Evolutionary conservation across 768 basidiomycete species (phyloP).

Genomic region (Flagelloscypha sp.): DNA sequence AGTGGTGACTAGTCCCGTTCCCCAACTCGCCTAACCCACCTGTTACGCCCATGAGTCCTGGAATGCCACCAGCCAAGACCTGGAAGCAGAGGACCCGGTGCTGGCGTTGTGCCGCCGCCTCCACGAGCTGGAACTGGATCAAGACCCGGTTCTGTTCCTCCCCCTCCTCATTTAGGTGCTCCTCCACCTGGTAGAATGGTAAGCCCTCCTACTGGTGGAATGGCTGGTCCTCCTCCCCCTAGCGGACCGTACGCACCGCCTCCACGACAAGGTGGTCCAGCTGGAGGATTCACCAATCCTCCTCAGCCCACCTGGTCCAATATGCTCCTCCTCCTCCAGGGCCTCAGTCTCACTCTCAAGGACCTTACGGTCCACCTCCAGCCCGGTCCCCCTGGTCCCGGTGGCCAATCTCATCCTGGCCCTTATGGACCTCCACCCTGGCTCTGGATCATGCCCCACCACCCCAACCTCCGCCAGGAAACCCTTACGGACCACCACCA

Average conservation of each 20-base stretch:
- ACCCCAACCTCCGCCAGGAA: slow-evolving; percentile 20
- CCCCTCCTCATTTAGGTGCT: slow-evolving; percentile 3
- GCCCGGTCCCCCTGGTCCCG: too few relatives aligned
- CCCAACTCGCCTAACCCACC: too few relatives aligned
- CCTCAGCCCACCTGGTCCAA: slow-evolving; percentile 15
- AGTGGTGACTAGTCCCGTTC: slow-evolving; percentile 13
- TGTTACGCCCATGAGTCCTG: too few relatives aligned
- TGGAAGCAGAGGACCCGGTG: too few relatives aligned
- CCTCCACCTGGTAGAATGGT: slow-evolving; percentile 3
- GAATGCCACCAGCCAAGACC: too few relatives aligned
- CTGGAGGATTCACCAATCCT: slow-evolving; percentile 2
- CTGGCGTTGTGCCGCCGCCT: slow-evolving; percentile 10
- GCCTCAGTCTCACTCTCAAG: slow-evolving; percentile 13
- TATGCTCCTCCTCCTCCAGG: slow-evolving; percentile 3
- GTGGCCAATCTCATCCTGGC: slow-evolving; percentile 22
- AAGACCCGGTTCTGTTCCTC: background rate
- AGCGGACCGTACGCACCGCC: slow-evolving; percentile 28
- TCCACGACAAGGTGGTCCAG: slow-evolving; percentile 20
- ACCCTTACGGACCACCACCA: slow-evolving; percentile 14
- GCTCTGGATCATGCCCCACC: slow-evolving; percentile 16
- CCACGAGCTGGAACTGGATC: slow-evolving; percentile 20
- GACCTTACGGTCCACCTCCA: slow-evolving; percentile 17
- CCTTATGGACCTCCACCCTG: slow-evolving; percentile 23
- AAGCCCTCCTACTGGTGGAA: background rate
- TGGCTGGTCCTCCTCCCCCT: slow-evolving; percentile 10